Base-by-base conservation (phyloP, 139 green algal species). In the Micractinium sp. region DNA sequence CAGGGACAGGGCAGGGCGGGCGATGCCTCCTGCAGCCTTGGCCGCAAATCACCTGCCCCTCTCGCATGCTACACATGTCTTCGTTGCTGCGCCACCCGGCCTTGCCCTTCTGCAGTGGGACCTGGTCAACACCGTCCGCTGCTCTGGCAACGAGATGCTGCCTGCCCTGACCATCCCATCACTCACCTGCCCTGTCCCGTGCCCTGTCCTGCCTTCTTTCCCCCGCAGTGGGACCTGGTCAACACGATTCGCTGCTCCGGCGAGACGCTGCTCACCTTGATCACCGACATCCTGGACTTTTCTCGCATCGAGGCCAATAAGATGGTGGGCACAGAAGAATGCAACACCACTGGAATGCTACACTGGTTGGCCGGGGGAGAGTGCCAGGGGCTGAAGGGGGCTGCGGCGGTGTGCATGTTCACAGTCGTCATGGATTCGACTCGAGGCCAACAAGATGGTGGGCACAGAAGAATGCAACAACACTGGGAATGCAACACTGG, bases 281-380 rank as follows among this genome's bases (percentile, higher is more conserved):
- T 99, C 86, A 97, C 94, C 5, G 97, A 99, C 91, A 98, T 99
- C 85, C 92, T 99, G 74, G 97, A 99, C 90, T 97, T 99, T 60
- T 94, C 85, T 1, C 95, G 96, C 85, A 97, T 99, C 56, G 96
- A 98, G 89, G 94, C 95, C 29, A 94, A 96, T 75, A 97, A 98
- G 89, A 93, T 98, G 89, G 92, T 89, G 86, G 4, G 86, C 19
- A 3, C 71, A 1, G 31, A n/a, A 27, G 31, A 7, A 16, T 77
- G 67, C 67, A 23, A 39, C 71, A 77, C 15, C 35, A 4, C 27
- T 73, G 63, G 63, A 56, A 56, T 56, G 47, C 47, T 16, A 56
- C 47, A 56, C 47, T n/a, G n/a, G n/a, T n/a, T n/a, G 47, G 47
- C 9, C 47, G 47, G 47, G 47, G 47, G 9, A 56, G 47, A n/a